phyloP scores from a whole-genome alignment of 495 filamentous ascomycete species.

The Lasiosphaeriaceae sp. region DNA sequence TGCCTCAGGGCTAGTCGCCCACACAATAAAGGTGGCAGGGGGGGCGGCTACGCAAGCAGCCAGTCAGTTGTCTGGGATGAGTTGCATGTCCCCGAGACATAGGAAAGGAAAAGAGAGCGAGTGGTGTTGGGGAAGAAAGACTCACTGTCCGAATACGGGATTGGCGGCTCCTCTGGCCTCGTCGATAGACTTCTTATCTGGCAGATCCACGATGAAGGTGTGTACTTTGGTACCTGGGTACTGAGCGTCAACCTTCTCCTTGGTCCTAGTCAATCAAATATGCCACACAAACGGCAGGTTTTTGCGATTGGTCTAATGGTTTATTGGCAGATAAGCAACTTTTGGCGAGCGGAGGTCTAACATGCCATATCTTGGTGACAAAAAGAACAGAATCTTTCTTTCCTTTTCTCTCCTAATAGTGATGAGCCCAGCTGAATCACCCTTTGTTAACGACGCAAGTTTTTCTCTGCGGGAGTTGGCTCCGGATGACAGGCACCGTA shows the following conservation, averaged over 20 bases:
- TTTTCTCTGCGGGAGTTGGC: too few species aligned
- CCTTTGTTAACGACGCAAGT: too few species aligned
- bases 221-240: constrained; percentile 3
- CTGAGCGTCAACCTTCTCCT: background rate
- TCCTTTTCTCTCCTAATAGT: too few species aligned
- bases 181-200: background rate
- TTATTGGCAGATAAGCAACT: too few species aligned
- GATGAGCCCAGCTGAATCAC: too few species aligned
- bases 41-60: constrained; percentile 26
- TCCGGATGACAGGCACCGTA: too few species aligned
- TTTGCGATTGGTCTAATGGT: too few species aligned
- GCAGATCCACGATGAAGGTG: background rate
- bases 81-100: background rate
- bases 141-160: constrained; percentile 31
- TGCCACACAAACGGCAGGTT: too few species aligned
- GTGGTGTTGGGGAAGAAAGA: background rate
- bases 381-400: too few species aligned
- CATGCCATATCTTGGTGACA: too few species aligned
- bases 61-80: background rate
- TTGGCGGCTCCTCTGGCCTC: background rate
- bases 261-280: background rate
- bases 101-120: background rate
- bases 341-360: too few species aligned
- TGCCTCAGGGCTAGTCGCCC: constrained; percentile 43
- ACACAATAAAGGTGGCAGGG: constrained; percentile 43